A percentile compares a stretch with the other conserved stretches of the same genome.
Evolutionary conservation across 768 basidiomycete species (phyloP).

Genomic region (Trametes cingulata): DNA sequence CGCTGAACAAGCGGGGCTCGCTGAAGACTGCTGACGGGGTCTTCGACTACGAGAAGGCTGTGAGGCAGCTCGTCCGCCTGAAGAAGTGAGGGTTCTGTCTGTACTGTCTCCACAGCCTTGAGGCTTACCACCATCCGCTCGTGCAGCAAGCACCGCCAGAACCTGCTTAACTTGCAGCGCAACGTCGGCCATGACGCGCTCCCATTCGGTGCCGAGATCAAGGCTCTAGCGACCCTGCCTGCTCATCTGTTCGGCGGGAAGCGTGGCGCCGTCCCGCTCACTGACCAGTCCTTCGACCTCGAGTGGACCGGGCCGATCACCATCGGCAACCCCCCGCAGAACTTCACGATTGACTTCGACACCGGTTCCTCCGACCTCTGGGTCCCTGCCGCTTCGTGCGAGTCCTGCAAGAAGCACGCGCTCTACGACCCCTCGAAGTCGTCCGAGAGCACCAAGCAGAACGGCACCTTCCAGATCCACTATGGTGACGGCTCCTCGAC

Average conservation of each 20-base stretch:
- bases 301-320: conserved; percentile 39
- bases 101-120: background rate
- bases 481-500: conserved; percentile 24
- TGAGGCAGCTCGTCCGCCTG: background rate
- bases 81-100: conserved; percentile 5
- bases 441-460: conserved; percentile 15
- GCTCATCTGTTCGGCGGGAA: conserved; percentile 5
- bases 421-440: conserved; percentile 18
- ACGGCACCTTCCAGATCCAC: conserved; percentile 21
- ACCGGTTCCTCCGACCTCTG: conserved; percentile 40
- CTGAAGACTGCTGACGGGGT: conserved; percentile 18
- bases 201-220: conserved; percentile 30
- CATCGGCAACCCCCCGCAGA: conserved; percentile 40
- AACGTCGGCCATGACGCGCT: conserved; percentile 21
- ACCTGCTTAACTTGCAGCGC: conserved; percentile 20
- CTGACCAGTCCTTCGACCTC: conserved; percentile 23
- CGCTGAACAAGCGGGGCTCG: conserved; percentile 17
- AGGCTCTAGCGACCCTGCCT: conserved; percentile 24
- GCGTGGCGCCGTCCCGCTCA: conserved; percentile 26
- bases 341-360: conserved; percentile 43
- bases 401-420: conserved; percentile 10
- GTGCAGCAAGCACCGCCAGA: conserved; percentile 25
- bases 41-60: conserved; percentile 11
- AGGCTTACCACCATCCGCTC: background rate
- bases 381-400: conserved; percentile 14